Evolutionary conservation across 176 grass and related monocot genomes (phyloP).

Genomic region (Oryza officinalis): DNA sequence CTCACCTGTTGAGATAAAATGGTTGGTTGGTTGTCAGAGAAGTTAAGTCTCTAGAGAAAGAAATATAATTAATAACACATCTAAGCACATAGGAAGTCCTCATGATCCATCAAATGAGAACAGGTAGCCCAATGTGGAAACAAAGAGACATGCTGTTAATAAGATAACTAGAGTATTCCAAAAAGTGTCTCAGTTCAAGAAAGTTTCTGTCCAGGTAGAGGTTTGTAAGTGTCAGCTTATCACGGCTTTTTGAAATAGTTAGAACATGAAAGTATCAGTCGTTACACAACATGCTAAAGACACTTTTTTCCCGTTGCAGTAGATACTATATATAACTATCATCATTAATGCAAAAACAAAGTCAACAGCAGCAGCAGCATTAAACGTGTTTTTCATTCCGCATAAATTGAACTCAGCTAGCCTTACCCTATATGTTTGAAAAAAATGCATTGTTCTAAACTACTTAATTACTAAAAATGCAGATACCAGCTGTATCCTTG

Average conservation of each 20-base stretch:
- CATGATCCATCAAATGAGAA: background rate
- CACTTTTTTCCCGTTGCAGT: background rate
- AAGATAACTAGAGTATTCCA: slow-evolving; percentile 1
- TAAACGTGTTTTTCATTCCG: background rate
- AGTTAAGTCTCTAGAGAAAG: background rate
- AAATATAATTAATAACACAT: background rate
- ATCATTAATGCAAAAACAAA: background rate
- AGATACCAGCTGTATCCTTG: background rate
- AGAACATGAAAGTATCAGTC: background rate
- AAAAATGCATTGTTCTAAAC: background rate
- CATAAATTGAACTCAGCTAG: background rate
- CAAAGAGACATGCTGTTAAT: background rate
- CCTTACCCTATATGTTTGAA: background rate
- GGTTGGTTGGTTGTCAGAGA: background rate
- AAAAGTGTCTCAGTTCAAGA: background rate
- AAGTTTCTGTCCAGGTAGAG: background rate
- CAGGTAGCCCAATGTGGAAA: background rate
- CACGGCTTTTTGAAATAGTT: background rate
- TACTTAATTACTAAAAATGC: slow-evolving; percentile 6
- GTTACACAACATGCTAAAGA: background rate
- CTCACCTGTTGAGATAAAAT: slow-evolving; percentile 62
- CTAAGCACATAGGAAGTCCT: background rate
- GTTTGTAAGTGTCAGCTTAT: background rate
- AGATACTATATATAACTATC: background rate
- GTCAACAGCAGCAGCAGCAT: background rate